These are phyloP conservation scores for Lachancea waltii DNA, from an alignment of 805 yeast species.

Conservation along the genomic window DNA sequence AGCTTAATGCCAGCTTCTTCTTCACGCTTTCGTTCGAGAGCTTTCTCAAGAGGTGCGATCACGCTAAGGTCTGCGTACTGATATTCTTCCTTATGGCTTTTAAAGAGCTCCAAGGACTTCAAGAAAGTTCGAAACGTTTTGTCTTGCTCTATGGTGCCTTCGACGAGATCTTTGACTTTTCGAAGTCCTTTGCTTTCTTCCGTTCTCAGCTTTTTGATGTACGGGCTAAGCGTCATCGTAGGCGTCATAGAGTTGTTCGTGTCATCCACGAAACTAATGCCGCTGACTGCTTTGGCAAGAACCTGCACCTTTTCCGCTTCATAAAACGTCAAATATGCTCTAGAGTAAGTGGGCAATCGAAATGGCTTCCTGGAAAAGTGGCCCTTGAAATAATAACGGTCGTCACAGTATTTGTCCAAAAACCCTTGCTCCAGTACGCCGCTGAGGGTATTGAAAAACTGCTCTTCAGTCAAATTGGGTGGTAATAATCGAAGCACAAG, in stretches of 20 bases:
- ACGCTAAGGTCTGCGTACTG: slow-evolving; percentile 24
- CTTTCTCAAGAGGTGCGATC: slow-evolving; percentile 25
- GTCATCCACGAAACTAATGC: slow-evolving; percentile 30
- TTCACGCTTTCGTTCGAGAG: slow-evolving; percentile 19
- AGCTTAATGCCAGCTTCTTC: slow-evolving; percentile 14
- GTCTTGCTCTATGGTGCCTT: slow-evolving; percentile 31
- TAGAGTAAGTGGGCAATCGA: slow-evolving; percentile 36
- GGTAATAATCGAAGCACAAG: slow-evolving; percentile 40
- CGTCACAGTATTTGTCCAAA: slow-evolving; percentile 27
- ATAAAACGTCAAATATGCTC: slow-evolving; percentile 39
- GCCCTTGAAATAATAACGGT: slow-evolving; percentile 31
- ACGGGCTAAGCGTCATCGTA: slow-evolving; percentile 19
- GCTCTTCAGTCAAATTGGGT: slow-evolving; percentile 34
- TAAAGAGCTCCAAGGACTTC: slow-evolving; percentile 22
- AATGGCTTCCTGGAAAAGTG: slow-evolving; percentile 24
- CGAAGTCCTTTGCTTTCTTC: slow-evolving; percentile 12
- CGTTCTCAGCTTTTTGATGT: slow-evolving; percentile 15
- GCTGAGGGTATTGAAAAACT: slow-evolving; percentile 24
- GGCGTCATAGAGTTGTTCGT: slow-evolving; percentile 21
- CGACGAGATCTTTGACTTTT: slow-evolving; percentile 12
- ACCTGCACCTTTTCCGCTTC: slow-evolving; percentile 24
- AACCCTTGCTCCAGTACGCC: slow-evolving; percentile 3
- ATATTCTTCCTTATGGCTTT: slow-evolving; percentile 18
- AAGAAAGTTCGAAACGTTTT: slow-evolving; percentile 29
- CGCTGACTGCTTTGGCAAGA: slow-evolving; percentile 30